These are phyloP conservation scores for Myxozyma neglecta DNA, from an alignment of 805 yeast species.

Conservation along the genomic window DNA sequence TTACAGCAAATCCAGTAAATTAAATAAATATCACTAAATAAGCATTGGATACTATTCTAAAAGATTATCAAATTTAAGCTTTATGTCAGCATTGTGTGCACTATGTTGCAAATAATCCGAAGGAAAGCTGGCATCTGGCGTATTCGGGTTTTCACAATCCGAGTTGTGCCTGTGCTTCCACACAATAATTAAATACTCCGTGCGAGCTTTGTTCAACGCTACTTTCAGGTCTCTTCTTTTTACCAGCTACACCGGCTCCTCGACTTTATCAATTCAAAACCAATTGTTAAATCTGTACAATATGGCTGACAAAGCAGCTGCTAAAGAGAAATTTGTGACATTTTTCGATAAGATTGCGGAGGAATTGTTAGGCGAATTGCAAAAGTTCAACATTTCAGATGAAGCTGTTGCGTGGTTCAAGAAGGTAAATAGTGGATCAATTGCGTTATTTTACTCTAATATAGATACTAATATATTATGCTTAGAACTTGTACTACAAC, in stretches of 20 bases:
- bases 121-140: not conserved
- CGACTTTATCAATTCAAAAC: not conserved
- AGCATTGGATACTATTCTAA: no score
- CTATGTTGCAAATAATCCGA: not conserved
- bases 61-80: not conserved
- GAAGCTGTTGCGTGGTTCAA: slow-evolving; percentile 87
- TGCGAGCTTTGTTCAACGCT: not conserved
- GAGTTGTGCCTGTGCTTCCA: not conserved
- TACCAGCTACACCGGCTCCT: not conserved
- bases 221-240: not conserved
- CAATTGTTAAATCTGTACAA: not conserved
- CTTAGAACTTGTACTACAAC: slow-evolving; percentile 66
- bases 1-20: no score
- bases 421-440: slow-evolving; percentile 37
- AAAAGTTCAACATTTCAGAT: slow-evolving; percentile 73
- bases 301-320: slow-evolving; percentile 29
- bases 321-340: slow-evolving; percentile 34
- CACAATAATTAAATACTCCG: no score
- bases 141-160: not conserved
- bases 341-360: slow-evolving; percentile 76
- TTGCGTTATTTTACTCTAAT: not conserved
- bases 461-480: not conserved
- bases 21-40: not conserved
- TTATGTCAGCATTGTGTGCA: not conserved
- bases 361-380: slow-evolving; percentile 65